Base-by-base conservation (phyloP, 768 basidiomycete genomes). In the Russula griseocarnosa region DNA sequence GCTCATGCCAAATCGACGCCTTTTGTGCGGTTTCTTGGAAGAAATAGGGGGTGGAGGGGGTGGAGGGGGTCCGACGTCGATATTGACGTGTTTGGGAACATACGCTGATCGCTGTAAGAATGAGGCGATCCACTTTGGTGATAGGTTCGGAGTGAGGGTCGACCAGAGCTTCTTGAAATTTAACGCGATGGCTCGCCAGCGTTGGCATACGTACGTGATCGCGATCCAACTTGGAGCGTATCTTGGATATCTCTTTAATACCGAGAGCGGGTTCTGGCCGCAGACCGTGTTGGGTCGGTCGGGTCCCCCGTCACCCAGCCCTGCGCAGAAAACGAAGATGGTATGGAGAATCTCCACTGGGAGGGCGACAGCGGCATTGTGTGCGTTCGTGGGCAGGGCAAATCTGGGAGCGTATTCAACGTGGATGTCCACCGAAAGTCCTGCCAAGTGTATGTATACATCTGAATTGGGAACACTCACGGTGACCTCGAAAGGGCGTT, bases 121-220 rank as follows among this genome's bases (percentile, higher is more conserved):
- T 1, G 42, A 52, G 22, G 18, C 3, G 9, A 61, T 26, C 60
- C 60, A 61, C 3, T 38, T 22, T 8, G 44, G 53, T 6, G 60
- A 61, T 14, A 61, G 60, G 34, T 61, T 36, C 3, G 54, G 60
- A 0, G 54, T 61, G 53, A 61, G 28, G 13, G 46, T 42, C 7
- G 42, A 61, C 60, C 60, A 61, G 11, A 61, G 53, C 46, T 47
- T 61, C 44, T 22, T 46, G 5, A 61, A 55, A 1, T 55, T 52
- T 22, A 61, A 20, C 20, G 60, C 42, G 32, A 46, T 32, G 1
- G 16, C 42, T 9, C 60, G 51, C 60, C 60, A 61, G 13, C 34
- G 60, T 4, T n/a, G 42, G 36, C 60, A 61, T 3, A 61, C 60
- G 14, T 61, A 46, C 22, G 52, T 61, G 42, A 61, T 47, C 18